These are phyloP conservation scores for Voacanga thouarsii DNA, from an alignment of 257 asterid genomes.

Conservation along the genomic window DNA sequence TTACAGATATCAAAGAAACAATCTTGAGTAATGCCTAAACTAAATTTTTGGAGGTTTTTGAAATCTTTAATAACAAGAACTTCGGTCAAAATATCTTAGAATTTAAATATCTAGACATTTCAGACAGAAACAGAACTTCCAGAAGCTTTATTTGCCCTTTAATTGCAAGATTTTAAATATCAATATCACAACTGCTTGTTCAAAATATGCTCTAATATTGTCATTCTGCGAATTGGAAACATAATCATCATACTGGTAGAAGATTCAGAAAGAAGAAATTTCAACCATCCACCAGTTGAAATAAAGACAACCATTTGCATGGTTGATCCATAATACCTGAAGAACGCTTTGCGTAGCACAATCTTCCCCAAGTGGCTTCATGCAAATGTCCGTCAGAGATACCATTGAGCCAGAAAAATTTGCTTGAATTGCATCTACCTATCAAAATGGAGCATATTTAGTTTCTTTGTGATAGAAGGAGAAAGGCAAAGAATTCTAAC, in stretches of 20 bases:
- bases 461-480: slow-evolving; percentile 13
- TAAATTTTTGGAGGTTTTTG: not conserved
- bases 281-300: not conserved
- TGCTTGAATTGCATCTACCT: slow-evolving; percentile 91
- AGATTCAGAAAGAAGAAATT: not conserved
- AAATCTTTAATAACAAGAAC: not conserved
- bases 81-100: not conserved
- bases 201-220: not conserved
- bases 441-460: slow-evolving; percentile 28
- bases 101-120: not conserved
- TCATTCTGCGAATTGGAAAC: not conserved
- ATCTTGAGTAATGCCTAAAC: not conserved
- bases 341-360: slow-evolving; percentile 98
- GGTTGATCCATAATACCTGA: slow-evolving; percentile 51
- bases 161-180: not conserved
- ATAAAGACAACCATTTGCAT: not conserved
- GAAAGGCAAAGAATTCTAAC: not conserved
- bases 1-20: not conserved
- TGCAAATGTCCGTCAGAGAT: slow-evolving; percentile 86
- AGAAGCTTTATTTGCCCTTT: too few species aligned
- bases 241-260: not conserved
- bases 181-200: not conserved
- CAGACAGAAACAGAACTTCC: not conserved
- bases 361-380: slow-evolving; percentile 97
- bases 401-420: slow-evolving; percentile 81